Base-by-base conservation (phyloP, 805 yeast genomes). In the Saccharomycopsis vini region DNA sequence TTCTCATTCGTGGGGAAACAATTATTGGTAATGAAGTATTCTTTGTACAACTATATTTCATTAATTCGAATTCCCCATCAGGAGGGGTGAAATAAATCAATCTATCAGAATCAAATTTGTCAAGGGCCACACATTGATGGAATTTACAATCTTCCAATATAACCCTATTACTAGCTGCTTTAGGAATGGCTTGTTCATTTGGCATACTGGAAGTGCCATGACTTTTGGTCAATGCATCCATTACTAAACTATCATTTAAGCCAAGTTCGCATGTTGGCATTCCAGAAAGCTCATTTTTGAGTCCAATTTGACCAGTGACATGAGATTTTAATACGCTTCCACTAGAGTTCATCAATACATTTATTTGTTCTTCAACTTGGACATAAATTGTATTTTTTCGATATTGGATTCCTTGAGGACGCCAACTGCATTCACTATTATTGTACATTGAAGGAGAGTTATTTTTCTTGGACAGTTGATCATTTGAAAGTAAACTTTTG, bases 251-350 rank as follows among this genome's bases (percentile, higher is more conserved):
- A 49, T 82, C 88, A 49, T 79, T 77, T 39, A 90, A 68, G 0
- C 90, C 95, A 58, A 89, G 79, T 39, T 78, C 74, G 59, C 96
- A 89, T 20, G 72, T 71, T 0, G 97, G 96, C 73, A 78, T 75
- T 3, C 96, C 96, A 0, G 84, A 71, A 10, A 89, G 62, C 35
- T 78, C 85, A 0, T 90, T 67, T 40, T 79, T 78, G 71, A 86
- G 71, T 40, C 72, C 68, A 37, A 89, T 77, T 9, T 72, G 65
- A 4, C 97, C 97, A 50, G 81, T 85, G 20, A 88, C 84, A 54
- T 76, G 80, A 0, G 88, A 72, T 45, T 82, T 71, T 24, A 85
- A 62, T 1, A 82, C 68, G 16, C 76, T 71, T 1, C 86, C 84
- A 44, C 75, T 72, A 5, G 79, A 68, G 5, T 80, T 74, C 58